phyloP scores from a whole-genome alignment of 768 basidiomycete species.

The Boletus huronensis region DNA sequence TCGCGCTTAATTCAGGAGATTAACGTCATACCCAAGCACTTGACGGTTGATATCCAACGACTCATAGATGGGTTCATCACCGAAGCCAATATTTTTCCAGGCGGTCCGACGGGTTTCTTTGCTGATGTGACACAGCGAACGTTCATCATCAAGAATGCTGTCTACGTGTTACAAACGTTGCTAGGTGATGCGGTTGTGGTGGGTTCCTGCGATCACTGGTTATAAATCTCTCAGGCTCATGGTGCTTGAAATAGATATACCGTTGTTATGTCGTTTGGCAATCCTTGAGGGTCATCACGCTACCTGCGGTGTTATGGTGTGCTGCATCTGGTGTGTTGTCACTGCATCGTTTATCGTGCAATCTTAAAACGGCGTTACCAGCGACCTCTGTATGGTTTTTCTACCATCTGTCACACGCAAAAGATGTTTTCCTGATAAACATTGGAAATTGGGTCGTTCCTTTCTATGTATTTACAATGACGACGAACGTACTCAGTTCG shows the following conservation, averaged over 20 bases:
- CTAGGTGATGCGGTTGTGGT: slow-evolving; percentile 21
- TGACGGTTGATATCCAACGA: slow-evolving; percentile 22
- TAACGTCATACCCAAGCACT: slow-evolving; percentile 18
- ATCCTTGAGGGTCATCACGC: slow-evolving; percentile 4
- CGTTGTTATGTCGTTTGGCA: slow-evolving; percentile 25
- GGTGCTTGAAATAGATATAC: slow-evolving; percentile 13
- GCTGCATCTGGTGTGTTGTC: slow-evolving; percentile 10
- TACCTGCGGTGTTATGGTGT: slow-evolving; percentile 20
- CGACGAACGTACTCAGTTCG: slow-evolving; percentile 22
- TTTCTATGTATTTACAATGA: slow-evolving; percentile 20
- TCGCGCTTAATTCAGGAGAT: neutral
- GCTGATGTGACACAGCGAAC: slow-evolving; percentile 25
- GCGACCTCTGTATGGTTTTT: slow-evolving; percentile 11
- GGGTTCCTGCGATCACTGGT: neutral
- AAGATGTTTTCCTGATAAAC: neutral
- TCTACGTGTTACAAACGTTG: slow-evolving; percentile 27
- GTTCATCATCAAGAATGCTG: slow-evolving; percentile 29
- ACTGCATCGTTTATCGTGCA: neutral
- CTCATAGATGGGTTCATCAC: slow-evolving; percentile 26
- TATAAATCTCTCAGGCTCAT: neutral
- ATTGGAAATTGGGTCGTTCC: slow-evolving; percentile 7
- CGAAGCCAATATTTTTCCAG: slow-evolving; percentile 17
- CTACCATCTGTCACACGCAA: neutral
- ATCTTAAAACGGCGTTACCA: neutral
- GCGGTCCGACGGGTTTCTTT: slow-evolving; percentile 30